Conservation (phyloP, 441 rosid species). For the Brassica hybrid region DNA sequence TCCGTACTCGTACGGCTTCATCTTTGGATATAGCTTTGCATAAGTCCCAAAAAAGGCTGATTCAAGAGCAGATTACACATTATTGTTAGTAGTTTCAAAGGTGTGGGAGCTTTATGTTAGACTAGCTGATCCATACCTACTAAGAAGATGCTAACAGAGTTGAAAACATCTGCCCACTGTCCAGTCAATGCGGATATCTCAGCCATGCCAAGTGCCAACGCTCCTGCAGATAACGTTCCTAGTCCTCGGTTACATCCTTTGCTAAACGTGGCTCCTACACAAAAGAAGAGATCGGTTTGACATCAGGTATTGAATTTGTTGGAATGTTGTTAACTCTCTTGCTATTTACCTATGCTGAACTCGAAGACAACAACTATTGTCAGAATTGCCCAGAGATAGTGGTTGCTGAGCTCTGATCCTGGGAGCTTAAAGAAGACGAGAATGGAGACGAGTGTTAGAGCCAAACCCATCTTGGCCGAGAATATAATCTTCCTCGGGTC, state of each 20-base stretch:
- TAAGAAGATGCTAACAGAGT: conserved; percentile 61
- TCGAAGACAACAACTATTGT: conserved; percentile 73
- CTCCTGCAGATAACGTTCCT: conserved; percentile 77
- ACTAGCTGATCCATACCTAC: conserved; percentile 44
- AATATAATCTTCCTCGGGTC: conserved; percentile 75
- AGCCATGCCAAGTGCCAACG: conserved; percentile 70
- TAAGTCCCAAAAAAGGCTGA: conserved; percentile 62
- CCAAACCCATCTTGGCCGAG: conserved; percentile 75
- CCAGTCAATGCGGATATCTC: conserved; percentile 56
- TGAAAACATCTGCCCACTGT: conserved; percentile 53
- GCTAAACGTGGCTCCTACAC: conserved; percentile 71
- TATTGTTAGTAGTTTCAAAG: conserved; percentile 5
- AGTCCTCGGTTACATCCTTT: conserved; percentile 74
- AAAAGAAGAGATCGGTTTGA: background rate
- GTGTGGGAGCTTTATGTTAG: conserved; percentile 4
- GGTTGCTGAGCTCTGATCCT: conserved; percentile 50
- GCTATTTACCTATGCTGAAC: conserved; percentile 64
- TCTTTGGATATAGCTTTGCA: conserved; percentile 61
- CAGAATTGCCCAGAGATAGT: conserved; percentile 78
- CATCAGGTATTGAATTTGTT: conserved; percentile 10
- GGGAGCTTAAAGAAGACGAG: conserved; percentile 63
- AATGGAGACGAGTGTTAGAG: conserved; percentile 59
- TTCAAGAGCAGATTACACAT: conserved; percentile 26
- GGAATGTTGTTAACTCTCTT: conserved; percentile 11
- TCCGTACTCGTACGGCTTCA: conserved; percentile 83